Evolutionary conservation across 345 rosid genomes (phyloP).

Genomic region (Heritiera littoralis): DNA sequence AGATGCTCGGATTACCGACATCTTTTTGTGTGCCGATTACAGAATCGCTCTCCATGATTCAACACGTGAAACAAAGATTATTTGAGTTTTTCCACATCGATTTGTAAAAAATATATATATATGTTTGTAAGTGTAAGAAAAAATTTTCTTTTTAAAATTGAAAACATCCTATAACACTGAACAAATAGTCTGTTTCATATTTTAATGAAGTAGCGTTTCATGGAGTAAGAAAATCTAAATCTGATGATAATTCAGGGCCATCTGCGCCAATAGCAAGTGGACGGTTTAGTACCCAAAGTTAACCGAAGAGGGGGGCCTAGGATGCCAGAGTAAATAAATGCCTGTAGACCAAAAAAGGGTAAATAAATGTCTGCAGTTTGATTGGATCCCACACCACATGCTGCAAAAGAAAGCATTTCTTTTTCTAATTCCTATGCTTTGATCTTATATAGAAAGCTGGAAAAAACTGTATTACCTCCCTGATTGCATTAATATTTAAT

Average conservation of each 20-base stretch:
- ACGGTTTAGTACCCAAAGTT: not conserved
- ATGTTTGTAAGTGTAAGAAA: too few species aligned
- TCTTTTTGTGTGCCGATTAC: too few species aligned
- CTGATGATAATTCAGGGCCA: not conserved
- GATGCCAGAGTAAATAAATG: not conserved
- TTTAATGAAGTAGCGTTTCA: not conserved
- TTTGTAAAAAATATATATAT: too few species aligned
- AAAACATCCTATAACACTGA: too few species aligned
- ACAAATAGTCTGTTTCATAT: not conserved
- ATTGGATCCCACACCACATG: slow-evolving; percentile 25
- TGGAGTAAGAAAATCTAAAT: not conserved
- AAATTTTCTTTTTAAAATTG: too few species aligned
- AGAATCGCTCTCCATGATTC: too few species aligned
- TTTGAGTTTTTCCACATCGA: too few species aligned
- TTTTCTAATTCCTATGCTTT: not conserved
- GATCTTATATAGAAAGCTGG: not conserved
- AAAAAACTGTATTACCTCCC: not conserved
- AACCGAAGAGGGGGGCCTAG: not conserved
- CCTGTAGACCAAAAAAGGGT: too few species aligned
- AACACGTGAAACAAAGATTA: too few species aligned
- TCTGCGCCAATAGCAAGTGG: slow-evolving; percentile 4
- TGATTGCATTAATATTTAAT: not conserved
- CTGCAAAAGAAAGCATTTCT: not conserved
- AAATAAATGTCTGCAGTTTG: not conserved
- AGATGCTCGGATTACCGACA: too few species aligned